A percentile compares a stretch with the other conserved stretches of the same genome.
Conservation (phyloP, 2,329 filamentous ascomycete genomes). For the Claviceps sorghi region DNA sequence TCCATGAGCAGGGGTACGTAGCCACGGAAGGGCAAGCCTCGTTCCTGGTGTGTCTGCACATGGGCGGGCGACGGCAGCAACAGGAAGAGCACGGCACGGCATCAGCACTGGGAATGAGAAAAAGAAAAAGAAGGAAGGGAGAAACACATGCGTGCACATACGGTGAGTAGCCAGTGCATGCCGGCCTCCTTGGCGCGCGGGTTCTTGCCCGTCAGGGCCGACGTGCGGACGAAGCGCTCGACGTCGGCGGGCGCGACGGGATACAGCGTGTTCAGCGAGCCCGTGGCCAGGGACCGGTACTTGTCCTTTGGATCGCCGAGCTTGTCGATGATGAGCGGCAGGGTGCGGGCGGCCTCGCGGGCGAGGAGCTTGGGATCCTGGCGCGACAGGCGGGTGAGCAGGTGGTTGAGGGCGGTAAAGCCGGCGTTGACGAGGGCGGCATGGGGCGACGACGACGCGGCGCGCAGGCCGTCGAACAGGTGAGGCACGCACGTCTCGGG, state of each 20-base stretch:
- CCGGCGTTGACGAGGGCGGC: slow-evolving; percentile 65
- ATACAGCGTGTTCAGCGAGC: slow-evolving; percentile 67
- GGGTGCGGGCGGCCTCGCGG: slow-evolving; percentile 55
- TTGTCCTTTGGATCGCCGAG: slow-evolving; percentile 83
- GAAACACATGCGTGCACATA: slow-evolving; percentile 18
- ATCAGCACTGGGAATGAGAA: slow-evolving; percentile 9
- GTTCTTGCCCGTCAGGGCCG: slow-evolving; percentile 67
- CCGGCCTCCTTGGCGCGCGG: slow-evolving; percentile 69
- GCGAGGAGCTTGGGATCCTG: slow-evolving; percentile 65
- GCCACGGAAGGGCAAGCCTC: slow-evolving; percentile 63
- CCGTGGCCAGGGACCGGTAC: slow-evolving; percentile 57
- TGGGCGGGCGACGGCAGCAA: no score
- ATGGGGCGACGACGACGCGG: slow-evolving; percentile 62
- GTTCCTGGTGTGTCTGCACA: slow-evolving; percentile 61
- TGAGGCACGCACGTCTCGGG: slow-evolving; percentile 56
- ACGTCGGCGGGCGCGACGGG: slow-evolving; percentile 55
- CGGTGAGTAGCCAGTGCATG: slow-evolving; percentile 73
- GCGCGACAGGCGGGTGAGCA: slow-evolving; percentile 70
- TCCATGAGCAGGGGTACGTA: slow-evolving; percentile 77
- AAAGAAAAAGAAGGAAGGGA: background rate
- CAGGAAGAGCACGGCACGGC: background rate
- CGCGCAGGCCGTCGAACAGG: slow-evolving; percentile 70
- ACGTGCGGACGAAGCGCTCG: slow-evolving; percentile 65
- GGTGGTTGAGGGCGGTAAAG: slow-evolving; percentile 76
- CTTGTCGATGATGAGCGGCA: slow-evolving; percentile 67